Conservation (phyloP, 768 basidiomycete genomes). For the Rhodotorula sphaerocarpa region DNA sequence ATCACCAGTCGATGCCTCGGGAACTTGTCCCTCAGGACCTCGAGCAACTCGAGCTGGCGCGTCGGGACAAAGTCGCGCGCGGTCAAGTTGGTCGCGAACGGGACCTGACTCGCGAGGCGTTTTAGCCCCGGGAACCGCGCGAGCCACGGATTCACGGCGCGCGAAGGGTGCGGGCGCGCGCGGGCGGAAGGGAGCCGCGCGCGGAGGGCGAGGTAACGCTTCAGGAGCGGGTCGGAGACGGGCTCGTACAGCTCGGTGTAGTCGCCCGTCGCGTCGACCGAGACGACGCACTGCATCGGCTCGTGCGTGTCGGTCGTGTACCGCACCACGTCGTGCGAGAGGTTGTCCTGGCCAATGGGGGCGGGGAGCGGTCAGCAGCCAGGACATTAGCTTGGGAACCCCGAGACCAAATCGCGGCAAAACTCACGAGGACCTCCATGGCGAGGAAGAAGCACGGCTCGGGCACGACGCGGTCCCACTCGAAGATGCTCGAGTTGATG, state of each 20-base stretch:
- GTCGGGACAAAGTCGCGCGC: constrained; percentile 86
- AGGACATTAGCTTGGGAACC: constrained; percentile 1
- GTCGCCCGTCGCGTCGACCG: constrained; percentile 69
- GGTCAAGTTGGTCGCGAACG: constrained; percentile 85
- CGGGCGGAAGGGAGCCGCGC: constrained; percentile 50
- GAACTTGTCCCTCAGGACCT: constrained; percentile 70
- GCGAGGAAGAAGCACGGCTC: constrained; percentile 88
- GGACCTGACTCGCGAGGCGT: constrained; percentile 59
- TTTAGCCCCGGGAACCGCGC: constrained; percentile 48
- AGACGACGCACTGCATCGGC: constrained; percentile 75
- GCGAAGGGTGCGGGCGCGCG: constrained; percentile 45
- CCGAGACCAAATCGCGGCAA: not conserved
- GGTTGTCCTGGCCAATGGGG: constrained; percentile 76
- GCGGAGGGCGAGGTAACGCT: constrained; percentile 64
- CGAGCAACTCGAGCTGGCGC: constrained; percentile 72
- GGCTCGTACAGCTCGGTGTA: constrained; percentile 74
- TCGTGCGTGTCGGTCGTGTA: constrained; percentile 67
- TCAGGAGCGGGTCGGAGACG: constrained; percentile 74
- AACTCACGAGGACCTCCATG: constrained; percentile 61
- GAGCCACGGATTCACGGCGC: constrained; percentile 38
- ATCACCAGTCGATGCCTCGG: constrained; percentile 89
- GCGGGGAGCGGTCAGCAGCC: too few species aligned
- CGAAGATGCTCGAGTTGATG: constrained; percentile 71
- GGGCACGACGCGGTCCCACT: constrained; percentile 64
- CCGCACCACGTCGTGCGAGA: constrained; percentile 87